phyloP scores from a whole-genome alignment of 495 filamentous ascomycete species.

The Oleoguttula mirabilis region DNA sequence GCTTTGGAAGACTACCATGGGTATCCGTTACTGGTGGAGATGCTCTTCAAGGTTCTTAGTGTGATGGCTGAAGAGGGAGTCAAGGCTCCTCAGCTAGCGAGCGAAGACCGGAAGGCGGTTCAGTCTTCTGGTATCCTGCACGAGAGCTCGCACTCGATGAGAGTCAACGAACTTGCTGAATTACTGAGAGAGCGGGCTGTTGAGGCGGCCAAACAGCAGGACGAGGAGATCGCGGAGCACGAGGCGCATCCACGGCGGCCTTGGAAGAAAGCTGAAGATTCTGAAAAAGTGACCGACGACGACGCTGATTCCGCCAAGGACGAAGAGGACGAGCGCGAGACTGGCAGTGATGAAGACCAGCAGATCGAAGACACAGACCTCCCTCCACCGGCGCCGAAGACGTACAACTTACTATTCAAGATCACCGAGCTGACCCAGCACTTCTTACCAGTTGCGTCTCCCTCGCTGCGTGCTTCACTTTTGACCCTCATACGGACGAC shows the following conservation, averaged over 20 bases:
- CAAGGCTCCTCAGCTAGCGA: conserved; percentile 48
- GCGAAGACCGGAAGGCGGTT: conserved; percentile 26
- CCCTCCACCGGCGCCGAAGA: conserved; percentile 29
- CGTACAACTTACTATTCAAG: conserved; percentile 29
- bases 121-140: not conserved
- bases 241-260: conserved; percentile 14
- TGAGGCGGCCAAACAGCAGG: not conserved
- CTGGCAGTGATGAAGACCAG: conserved; percentile 24
- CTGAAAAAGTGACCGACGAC: conserved; percentile 1
- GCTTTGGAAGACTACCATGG: conserved; percentile 89
- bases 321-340: conserved; percentile 11
- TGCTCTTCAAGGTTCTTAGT: conserved; percentile 68
- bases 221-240: not conserved
- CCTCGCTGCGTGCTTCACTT: conserved; percentile 62
- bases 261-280: conserved; percentile 12
- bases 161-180: not conserved
- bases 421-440: conserved; percentile 40
- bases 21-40: conserved; percentile 74
- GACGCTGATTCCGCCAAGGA: conserved; percentile 11
- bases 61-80: conserved; percentile 73
- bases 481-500: conserved; percentile 59
- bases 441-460: conserved; percentile 73
- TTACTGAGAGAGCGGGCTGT: conserved; percentile 2
- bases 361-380: conserved; percentile 46
- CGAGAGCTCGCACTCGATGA: not conserved